A percentile compares a stretch with the other conserved stretches of the same genome.
Evolutionary conservation across 345 rosid species (phyloP).

Genomic region (Trapa incisa): DNA sequence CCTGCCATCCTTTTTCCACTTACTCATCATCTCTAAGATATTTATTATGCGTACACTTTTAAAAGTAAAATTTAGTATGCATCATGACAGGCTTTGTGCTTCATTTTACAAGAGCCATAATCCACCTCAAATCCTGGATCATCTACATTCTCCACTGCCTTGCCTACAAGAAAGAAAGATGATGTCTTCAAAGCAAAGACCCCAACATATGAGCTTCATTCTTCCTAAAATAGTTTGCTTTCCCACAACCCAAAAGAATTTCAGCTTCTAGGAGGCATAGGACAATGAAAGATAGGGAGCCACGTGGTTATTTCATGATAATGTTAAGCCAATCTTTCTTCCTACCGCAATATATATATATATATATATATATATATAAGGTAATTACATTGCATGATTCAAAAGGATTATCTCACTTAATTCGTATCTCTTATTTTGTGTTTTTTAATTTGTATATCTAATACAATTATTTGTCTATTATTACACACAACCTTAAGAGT

Average conservation of each 20-base stretch:
- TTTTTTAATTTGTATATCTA: too few relatives aligned
- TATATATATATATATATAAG: too few relatives aligned
- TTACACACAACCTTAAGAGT: too few relatives aligned
- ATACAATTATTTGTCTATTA: too few relatives aligned
- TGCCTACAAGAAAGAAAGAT: not conserved
- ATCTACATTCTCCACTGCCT: not conserved
- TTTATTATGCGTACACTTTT: not conserved
- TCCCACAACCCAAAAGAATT: not conserved
- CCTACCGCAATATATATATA: constrained; percentile 11
- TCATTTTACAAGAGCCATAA: not conserved
- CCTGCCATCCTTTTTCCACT: not conserved
- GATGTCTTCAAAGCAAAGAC: too few relatives aligned
- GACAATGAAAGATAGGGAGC: constrained; percentile 32
- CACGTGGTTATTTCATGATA: constrained; percentile 74
- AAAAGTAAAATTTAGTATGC: not conserved
- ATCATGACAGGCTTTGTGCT: not conserved
- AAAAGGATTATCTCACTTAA: too few relatives aligned
- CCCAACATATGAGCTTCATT: not conserved
- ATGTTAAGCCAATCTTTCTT: constrained; percentile 67
- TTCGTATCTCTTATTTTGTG: too few relatives aligned
- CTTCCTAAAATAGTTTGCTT: not conserved
- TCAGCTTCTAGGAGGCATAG: too few relatives aligned
- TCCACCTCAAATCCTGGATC: not conserved
- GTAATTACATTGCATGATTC: too few relatives aligned
- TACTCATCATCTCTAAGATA: not conserved